Base-by-base conservation (phyloP, 2,329 filamentous ascomycete genomes). In the Exophiala lecanii-corni region DNA sequence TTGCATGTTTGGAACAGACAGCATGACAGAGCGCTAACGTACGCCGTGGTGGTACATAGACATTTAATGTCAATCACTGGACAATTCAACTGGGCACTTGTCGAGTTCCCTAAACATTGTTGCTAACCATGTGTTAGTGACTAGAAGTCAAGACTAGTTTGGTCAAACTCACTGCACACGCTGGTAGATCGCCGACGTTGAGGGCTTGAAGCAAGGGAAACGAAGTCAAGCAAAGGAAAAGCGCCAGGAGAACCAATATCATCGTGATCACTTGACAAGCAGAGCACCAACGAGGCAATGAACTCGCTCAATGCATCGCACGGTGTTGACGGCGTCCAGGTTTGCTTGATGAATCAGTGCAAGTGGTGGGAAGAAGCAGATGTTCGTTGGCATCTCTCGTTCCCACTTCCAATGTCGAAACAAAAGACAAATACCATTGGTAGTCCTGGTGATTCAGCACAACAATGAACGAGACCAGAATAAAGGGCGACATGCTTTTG, bases 1-100 rank as follows among this genome's bases (percentile, higher is more conserved):
- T 39, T 45, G 38, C 55, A 57, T 15, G 45, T 36, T 5, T 49
- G 50, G 20, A 49, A 49, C 23, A 57, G 43, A 41, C 55, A 57
- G 38, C 55, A 57, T 25, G 55, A 57, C 12, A 57, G 31, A 6
- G 53, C 34, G n/a, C 39, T 53, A 28, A 57, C 54, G 44, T 55
- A 57, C 9, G 48, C 41, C 2, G 35, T 23, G 36, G 43, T 51
- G 17, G 45, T 44, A 36, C 55, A 57, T 17, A 56, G 49, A 26
- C 55, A 57, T 35, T 44, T 49, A 25, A 56, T 51, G 37, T 57
- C 55, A 26, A 55, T 55, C 23, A 51, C 49, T 3, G 50, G 39
- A 38, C 55, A 57, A 33, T 45, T 41, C 18, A 40, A 47, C 31
- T 55, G 52, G 25, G 49, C 42, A 7, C 41, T 33, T 9, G 55